A percentile compares a stretch with the other conserved stretches of the same genome.
phyloP scores from a whole-genome alignment of 2,329 filamentous ascomycete genomes.

The Cordyceps cicadae region DNA sequence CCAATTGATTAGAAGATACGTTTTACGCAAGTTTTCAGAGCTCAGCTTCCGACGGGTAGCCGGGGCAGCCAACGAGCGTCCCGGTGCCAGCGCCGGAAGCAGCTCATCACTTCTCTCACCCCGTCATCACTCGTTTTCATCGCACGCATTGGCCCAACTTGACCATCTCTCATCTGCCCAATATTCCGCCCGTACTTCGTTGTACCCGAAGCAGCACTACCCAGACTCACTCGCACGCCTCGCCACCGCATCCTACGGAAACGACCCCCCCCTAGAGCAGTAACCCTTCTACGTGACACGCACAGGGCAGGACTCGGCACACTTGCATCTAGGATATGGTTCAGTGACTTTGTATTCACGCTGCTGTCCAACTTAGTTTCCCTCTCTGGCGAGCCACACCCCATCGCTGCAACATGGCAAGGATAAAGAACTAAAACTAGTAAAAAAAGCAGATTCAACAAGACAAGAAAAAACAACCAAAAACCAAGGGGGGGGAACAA shows the following conservation, averaged over 20 bases:
- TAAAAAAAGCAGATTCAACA: conserved; percentile 6
- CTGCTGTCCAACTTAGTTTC: conserved; percentile 11
- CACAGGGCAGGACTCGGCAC: background rate
- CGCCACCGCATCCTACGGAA: conserved; percentile 2
- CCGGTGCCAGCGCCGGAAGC: background rate
- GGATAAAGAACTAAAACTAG: conserved; percentile 4
- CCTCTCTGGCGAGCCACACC: conserved; percentile 3
- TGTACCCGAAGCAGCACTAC: too few relatives aligned
- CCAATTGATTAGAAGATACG: background rate
- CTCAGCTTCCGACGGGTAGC: too few relatives aligned
- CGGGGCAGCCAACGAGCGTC: background rate
- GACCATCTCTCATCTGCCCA: too few relatives aligned
- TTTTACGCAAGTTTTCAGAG: too few relatives aligned
- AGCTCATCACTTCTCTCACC: background rate
- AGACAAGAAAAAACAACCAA: background rate
- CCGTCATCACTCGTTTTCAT: background rate
- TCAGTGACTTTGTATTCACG: conserved; percentile 12
- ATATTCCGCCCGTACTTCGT: too few relatives aligned
- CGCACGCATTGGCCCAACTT: too few relatives aligned
- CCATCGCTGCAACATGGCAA: conserved; percentile 5
- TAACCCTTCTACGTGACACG: background rate
- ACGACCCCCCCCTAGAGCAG: background rate
- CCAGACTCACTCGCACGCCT: too few relatives aligned
- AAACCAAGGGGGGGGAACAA: conserved; percentile 3
- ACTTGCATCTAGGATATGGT: background rate